Base-by-base conservation (phyloP, 768 basidiomycete genomes). In the Naganishia randhawae region DNA sequence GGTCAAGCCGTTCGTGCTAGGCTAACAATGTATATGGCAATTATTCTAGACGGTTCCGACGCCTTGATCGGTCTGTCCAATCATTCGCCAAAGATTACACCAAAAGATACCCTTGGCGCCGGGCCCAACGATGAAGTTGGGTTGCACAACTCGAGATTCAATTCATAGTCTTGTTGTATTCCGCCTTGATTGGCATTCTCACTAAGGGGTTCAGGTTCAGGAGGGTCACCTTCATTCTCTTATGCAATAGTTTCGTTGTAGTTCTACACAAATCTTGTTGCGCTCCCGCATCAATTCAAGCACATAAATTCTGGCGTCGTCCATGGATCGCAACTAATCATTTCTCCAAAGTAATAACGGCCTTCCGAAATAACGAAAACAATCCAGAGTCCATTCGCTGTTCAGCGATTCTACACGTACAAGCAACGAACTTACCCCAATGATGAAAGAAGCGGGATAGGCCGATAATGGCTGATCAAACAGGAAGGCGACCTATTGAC, bases 61-160 rank as follows among this genome's bases (percentile, higher is more conserved):
- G 77, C 77, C 5, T 57, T 78, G 41, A 76, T 81, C 50, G 80
- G 80, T 17, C 69, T 81, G n/a, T 42, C 71, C 16, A 81, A 81
- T 69, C 77, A 79, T 53, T 80, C 76, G 16, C 78, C 80, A 0
- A 77, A 77, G 33, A 57, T 77, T 17, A 75, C 74, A 33, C 70
- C 74, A 14, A 68, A 67, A 13, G 69, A 66, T 25, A 68, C 52
- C 2, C 13, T 53, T n/a, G n/a, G n/a, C 27, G 57, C n/a, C 3
- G 74, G 72, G 67, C 74, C 75, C 4, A 80, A 81, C 69, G 78
- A 78, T 61, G 70, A 72, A 22, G 69, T 81, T 17, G 80, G 80
- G 3, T 67, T 81, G 39, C 80, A 81, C 69, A 81, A 81, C 74
- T 77, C 76, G 37, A 78, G 76, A 71, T 79, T 67, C 66, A 42